Base-by-base conservation (phyloP, 345 rosid genomes). In the Erucastrum elatum region DNA sequence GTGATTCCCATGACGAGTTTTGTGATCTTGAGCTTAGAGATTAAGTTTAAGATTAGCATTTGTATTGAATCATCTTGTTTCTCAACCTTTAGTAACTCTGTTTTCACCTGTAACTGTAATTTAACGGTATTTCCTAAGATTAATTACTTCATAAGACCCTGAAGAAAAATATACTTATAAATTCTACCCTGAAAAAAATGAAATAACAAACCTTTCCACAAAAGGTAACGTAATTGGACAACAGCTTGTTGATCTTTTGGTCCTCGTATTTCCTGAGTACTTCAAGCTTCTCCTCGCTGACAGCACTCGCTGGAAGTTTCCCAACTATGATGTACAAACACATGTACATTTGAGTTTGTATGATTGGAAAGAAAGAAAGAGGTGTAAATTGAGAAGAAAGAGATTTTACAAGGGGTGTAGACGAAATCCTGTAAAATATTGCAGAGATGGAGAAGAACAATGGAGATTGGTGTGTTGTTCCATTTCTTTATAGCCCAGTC, bases 261-360 rank as follows among this genome's bases (percentile, higher is more conserved):
- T 87, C 85, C 84, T 91, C 96, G 64, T 83, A 83, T 66, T 80
- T 88, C 64, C 39, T 87, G 2, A 88, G 72, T 27, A 84, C 83
- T 83, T 86, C 76, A 71, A 91, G 82, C 63, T 85, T 87, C 77
- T 86, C 90, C 62, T 91, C 92, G 26, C 87, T 91, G 15, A 89
- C 85, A 13, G 94, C 72, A 58, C 87, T 86, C 21, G 89, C 96
- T 62, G 93, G 97, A 63, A 90, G 85, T 87, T 90, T 94, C 49
- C 98, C 97, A 85, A 87, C 96, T 94, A 60, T 29, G 15, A 44
- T 63, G 25, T 25, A 5, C 8, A 5, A 34, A 34, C 8, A 39
- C 2, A 39, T 39, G 46, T 39, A 39, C 9, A 39, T 9, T 62
- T 3, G 66, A 75, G 46, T 49, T 35, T 68, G 63, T 35, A 9